Evolutionary conservation across 805 yeast genomes (phyloP), one percentile per base, ranked within the genome.

Genomic region (Cyberlindnera meyerae): DNA sequence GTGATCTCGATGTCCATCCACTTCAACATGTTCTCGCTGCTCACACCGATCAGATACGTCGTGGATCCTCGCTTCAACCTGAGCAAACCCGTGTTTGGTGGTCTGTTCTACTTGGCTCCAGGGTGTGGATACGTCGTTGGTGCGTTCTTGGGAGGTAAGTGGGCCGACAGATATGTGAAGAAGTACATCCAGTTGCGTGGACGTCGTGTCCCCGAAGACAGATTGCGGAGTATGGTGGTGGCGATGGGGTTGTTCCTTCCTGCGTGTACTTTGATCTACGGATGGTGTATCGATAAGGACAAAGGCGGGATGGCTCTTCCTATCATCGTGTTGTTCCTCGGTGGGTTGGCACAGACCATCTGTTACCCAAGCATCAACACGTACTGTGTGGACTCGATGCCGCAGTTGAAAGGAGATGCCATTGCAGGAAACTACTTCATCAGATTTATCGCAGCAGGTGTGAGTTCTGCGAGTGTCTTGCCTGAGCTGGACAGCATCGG

Each of bases 301-400:
- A 64, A 62, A 34, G 80, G 80, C 17, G 79, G 79, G 1, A 65
- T 68, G 61, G 72, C 74, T 1, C 56, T 75, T 3, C 79, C 80
- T 1, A 64, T 74, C 8, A 58, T 74, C 1, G 57, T 64, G 33
- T 55, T 75, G 65, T 73, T 72, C 44, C 25, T 65, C 24, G 58
- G 61, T 33, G 79, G 77, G 0, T 33, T 70, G 29, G 71, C 70
- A 1, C 80, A 75, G 49, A 71, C 78, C 0, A 55, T 67, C 24
- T 51, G 65, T 8, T 75, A 72, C 47, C 78, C 80, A 1, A 63
- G 71, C 11, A 48, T 71, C 25, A 75, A 75, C 42, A 66, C 79
- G 3, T 75, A 75, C 48, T 72, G 79, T 55, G 72, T 74, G 18
- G 82, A 75, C 44, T 66, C 73, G 6, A 60, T 73, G 64, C 79